Percentiles rank a stretch among this genome's conserved stretches.
Conservation (phyloP, 192 early-diverging fungal genomes). For the Polychytrium aggregatum region DNA sequence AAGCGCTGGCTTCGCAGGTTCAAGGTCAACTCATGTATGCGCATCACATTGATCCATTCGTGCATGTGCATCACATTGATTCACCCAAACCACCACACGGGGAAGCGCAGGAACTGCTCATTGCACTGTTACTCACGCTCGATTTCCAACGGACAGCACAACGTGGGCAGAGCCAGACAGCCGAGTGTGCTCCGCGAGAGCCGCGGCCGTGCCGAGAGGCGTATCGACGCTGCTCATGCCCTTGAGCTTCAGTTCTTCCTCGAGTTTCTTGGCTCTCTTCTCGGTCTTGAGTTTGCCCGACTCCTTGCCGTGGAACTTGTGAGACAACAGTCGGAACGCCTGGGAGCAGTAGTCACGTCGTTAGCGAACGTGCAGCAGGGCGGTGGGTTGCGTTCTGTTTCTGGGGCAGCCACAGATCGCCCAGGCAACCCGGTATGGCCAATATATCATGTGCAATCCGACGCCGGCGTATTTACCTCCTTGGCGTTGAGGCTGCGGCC, state of each 20-base stretch:
- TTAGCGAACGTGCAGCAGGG: too few species aligned
- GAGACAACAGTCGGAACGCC: slow-evolving; percentile 81
- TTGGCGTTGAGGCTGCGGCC: slow-evolving; percentile 72
- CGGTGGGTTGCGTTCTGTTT: too few species aligned
- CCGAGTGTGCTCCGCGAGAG: slow-evolving; percentile 60
- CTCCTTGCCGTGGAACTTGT: slow-evolving; percentile 91
- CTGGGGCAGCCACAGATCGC: too few species aligned
- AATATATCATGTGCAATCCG: not conserved
- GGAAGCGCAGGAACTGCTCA: slow-evolving; percentile 1
- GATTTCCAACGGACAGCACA: slow-evolving; percentile 68
- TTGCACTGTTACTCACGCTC: slow-evolving; percentile 19
- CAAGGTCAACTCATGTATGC: too few species aligned
- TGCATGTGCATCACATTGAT: too few species aligned
- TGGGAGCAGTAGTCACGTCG: slow-evolving; percentile 6
- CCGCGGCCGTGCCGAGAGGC: slow-evolving; percentile 62
- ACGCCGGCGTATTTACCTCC: slow-evolving; percentile 39
- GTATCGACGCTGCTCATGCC: slow-evolving; percentile 63
- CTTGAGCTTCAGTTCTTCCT: slow-evolving; percentile 67
- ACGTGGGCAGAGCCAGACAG: slow-evolving; percentile 64
- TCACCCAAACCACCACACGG: slow-evolving; percentile 5
- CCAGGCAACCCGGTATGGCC: too few species aligned
- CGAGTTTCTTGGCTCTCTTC: slow-evolving; percentile 67
- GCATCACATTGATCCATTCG: too few species aligned
- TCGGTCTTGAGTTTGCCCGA: slow-evolving; percentile 93
- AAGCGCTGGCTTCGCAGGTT: too few species aligned